Base-by-base conservation (phyloP, 2,329 filamentous ascomycete species). In the Cercospora canescens region DNA sequence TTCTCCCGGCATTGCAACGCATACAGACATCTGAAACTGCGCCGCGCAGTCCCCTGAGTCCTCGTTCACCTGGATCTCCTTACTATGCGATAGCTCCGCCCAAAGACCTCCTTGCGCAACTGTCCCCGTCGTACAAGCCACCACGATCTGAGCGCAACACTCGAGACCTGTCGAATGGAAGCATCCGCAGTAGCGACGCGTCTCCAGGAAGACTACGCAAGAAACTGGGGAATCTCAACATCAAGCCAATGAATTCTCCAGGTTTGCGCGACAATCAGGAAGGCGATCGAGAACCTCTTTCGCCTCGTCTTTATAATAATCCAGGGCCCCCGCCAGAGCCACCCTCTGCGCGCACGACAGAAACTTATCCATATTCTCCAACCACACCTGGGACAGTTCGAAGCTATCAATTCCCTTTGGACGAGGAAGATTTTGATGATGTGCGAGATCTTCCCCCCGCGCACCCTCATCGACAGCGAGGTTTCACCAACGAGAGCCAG, bases 161-260 rank as follows among this genome's bases (percentile, higher is more conserved):
- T 16, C 39, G 39, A 45, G 18, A 4, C 18, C 6, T 14, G 4
- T 45, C 39, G 12, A 5, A 4, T 6, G 39, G 39, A 16, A 45
- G 39, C 39, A 14, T 4, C 4, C 5, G 12, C 14, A 45, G 6
- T 45, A 14, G 6, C 39, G 39, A 16, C 5, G 5, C 14, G 16
- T 45, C 39, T 21, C 39, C 39, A 6, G 39, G 18, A 14, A 45
- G 12, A 32, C 39, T 45, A 14, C 39, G 39, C 39, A 45, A 45
- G 39, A 48, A 14, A 30, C 34, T 54, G 4, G 56, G 16, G 6
- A 60, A 60, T 3, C 79, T 88, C 39, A 82, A 84, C 65, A 89
- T 89, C 70, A 87, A 85, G 21, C 81, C 84, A 7, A 86, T 86
- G 1, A 77, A n/a, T n/a, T n/a, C 87, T 11, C 80, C 83, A 16